Evolutionary conservation across 108 stramenopile species (phyloP).

Genomic region (Skeletonema menzelii): DNA sequence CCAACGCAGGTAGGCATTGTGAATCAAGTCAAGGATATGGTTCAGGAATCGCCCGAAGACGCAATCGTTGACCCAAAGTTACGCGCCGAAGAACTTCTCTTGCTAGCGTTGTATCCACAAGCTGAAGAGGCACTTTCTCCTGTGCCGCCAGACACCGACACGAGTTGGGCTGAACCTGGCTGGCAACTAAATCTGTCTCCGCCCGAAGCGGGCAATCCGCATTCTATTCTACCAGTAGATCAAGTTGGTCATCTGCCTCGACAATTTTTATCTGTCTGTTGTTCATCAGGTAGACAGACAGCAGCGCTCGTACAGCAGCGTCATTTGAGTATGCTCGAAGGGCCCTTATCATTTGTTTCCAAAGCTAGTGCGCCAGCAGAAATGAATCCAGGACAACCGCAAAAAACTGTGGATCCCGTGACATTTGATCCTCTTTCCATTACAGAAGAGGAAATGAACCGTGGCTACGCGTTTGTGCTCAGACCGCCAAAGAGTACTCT

Average conservation of each 20-base stretch:
- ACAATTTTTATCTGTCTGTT: slow-evolving; percentile 23
- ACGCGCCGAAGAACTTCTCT: slow-evolving; percentile 31
- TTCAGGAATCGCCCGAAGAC: slow-evolving; percentile 10
- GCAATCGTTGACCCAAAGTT: slow-evolving; percentile 8
- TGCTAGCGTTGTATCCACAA: slow-evolving; percentile 38
- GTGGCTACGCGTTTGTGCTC: slow-evolving; percentile 33
- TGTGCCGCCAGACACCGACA: slow-evolving; percentile 2
- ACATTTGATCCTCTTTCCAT: slow-evolving; percentile 28
- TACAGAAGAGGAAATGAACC: slow-evolving; percentile 6
- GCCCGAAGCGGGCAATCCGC: slow-evolving; percentile 3
- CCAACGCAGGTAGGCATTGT: slow-evolving; percentile 13
- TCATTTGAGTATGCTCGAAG: slow-evolving; percentile 27
- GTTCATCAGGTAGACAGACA: slow-evolving; percentile 34
- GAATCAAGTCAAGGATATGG: slow-evolving; percentile 7
- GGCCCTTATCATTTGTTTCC: slow-evolving; percentile 17
- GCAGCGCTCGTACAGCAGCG: slow-evolving; percentile 25
- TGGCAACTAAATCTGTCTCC: slow-evolving; percentile 28
- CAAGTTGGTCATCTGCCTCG: slow-evolving; percentile 18
- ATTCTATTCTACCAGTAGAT: slow-evolving; percentile 29
- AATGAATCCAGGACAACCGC: background rate
- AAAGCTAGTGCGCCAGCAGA: slow-evolving; percentile 26
- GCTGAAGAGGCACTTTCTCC: slow-evolving; percentile 5
- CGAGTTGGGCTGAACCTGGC: slow-evolving; percentile 33
- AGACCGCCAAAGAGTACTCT: background rate
- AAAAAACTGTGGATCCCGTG: background rate